Evolutionary conservation across 371 early-diverging fungal species (phyloP).

Genomic region (Mucor piriformis): DNA sequence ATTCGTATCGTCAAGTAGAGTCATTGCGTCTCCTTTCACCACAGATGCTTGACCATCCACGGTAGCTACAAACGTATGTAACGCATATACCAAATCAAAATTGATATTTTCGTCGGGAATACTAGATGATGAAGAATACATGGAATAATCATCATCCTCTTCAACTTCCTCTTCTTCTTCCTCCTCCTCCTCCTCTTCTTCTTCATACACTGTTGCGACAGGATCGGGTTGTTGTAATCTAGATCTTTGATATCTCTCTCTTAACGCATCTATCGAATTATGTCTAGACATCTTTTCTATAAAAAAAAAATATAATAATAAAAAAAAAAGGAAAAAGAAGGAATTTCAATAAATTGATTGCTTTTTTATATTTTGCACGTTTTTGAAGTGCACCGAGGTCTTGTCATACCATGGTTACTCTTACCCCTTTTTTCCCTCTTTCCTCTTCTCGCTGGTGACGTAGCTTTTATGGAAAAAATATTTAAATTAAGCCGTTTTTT

Average conservation of each 20-base stretch:
- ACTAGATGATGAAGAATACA: constrained; percentile 56
- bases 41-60: constrained; percentile 95
- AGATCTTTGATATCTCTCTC: constrained; percentile 25
- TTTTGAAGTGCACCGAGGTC: not conserved
- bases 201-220: constrained; percentile 36
- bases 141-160: constrained; percentile 52
- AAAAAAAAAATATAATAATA: not conserved
- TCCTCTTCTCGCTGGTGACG: not conserved
- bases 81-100: constrained; percentile 83
- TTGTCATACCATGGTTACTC: too few species aligned
- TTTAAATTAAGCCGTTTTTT: not conserved
- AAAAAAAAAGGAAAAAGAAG: constrained; percentile 15
- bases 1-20: constrained; percentile 91
- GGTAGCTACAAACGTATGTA: constrained; percentile 92
- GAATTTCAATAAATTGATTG: constrained; percentile 10
- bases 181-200: constrained; percentile 45
- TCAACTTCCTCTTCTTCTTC: constrained; percentile 48
- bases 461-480: not conserved
- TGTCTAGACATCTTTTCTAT: constrained; percentile 22
- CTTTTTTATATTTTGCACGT: constrained; percentile 3
- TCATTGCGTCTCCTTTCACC: constrained; percentile 84
- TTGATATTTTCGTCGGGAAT: constrained; percentile 79
- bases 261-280: constrained; percentile 20
- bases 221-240: constrained; percentile 15
- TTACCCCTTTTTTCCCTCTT: not conserved